Percentiles rank a stretch among this genome's conserved stretches.
Evolutionary conservation across 208 protist species (phyloP).

Genomic region (Entamoeba invadens): DNA sequence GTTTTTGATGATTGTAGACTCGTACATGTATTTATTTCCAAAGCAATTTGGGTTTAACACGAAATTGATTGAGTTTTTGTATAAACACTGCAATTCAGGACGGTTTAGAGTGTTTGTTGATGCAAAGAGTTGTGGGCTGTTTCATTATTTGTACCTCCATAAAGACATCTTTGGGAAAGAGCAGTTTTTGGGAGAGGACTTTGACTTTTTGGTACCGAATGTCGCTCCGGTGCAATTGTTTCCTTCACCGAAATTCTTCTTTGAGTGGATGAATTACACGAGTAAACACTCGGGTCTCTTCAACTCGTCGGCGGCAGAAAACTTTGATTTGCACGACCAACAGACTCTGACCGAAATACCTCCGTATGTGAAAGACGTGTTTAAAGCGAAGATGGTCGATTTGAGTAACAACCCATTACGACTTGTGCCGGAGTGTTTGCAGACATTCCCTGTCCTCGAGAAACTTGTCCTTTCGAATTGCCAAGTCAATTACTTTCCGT

Average conservation of each 20-base stretch:
- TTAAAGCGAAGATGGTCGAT: not conserved
- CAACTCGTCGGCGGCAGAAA: not conserved
- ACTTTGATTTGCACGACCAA: not conserved
- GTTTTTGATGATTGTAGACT: not conserved
- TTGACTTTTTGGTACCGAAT: not conserved
- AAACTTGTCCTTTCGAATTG: not conserved
- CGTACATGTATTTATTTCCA: not conserved
- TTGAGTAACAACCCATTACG: not conserved
- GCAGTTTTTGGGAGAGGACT: not conserved
- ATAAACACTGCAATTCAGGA: not conserved
- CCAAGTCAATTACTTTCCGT: not conserved
- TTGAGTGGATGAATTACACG: not conserved
- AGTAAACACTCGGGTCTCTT: not conserved
- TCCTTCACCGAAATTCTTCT: too few relatives aligned
- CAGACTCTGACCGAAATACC: not conserved
- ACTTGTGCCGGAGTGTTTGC: not conserved
- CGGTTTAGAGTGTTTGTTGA: not conserved
- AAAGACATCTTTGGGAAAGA: not conserved
- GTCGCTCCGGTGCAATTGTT: too few relatives aligned
- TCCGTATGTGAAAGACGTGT: not conserved
- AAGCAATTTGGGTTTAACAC: not conserved
- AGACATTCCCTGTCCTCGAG: not conserved
- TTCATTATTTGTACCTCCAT: not conserved
- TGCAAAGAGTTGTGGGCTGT: not conserved
- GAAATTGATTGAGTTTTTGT: not conserved